These are phyloP conservation scores for Dioszegia aurantiaca DNA, from an alignment of 768 basidiomycete genomes.

Conservation along the genomic window DNA sequence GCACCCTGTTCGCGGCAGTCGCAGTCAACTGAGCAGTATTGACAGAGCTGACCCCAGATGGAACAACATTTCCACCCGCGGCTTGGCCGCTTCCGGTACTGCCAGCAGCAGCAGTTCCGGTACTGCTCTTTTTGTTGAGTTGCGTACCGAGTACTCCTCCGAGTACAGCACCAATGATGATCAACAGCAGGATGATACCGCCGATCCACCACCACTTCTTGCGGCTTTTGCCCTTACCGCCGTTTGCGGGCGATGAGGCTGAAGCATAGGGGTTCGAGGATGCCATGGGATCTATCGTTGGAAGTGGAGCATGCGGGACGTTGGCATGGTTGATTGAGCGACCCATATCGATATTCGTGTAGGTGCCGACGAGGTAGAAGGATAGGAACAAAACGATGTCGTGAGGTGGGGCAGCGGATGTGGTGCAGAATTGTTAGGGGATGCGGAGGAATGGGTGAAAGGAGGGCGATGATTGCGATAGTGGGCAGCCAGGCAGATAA, in stretches of 20 bases:
- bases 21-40: conserved; percentile 34
- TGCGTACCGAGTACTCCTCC: conserved; percentile 74
- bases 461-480: too few species aligned
- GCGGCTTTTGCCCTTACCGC: conserved; percentile 36
- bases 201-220: conserved; percentile 54
- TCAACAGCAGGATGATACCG: conserved; percentile 46
- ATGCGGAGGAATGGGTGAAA: too few species aligned
- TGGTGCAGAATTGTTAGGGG: too few species aligned
- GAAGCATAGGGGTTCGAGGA: conserved; percentile 40
- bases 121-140: conserved; percentile 44
- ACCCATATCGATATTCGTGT: too few species aligned
- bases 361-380: too few species aligned
- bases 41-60: conserved; percentile 15
- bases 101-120: conserved; percentile 10
- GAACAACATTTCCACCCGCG: conserved; percentile 14
- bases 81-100: conserved; percentile 2
- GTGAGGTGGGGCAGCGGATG: too few species aligned
- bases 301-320: too few species aligned
- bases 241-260: conserved; percentile 19
- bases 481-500: too few species aligned
- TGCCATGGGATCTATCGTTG: conserved; percentile 43
- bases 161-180: conserved; percentile 56
- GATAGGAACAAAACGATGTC: too few species aligned
- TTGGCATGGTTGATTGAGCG: too few species aligned
- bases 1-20: conserved; percentile 53